These are phyloP conservation scores for Rhizopus delemar DNA, from an alignment of 371 early-diverging fungal genomes.

Conservation along the genomic window DNA sequence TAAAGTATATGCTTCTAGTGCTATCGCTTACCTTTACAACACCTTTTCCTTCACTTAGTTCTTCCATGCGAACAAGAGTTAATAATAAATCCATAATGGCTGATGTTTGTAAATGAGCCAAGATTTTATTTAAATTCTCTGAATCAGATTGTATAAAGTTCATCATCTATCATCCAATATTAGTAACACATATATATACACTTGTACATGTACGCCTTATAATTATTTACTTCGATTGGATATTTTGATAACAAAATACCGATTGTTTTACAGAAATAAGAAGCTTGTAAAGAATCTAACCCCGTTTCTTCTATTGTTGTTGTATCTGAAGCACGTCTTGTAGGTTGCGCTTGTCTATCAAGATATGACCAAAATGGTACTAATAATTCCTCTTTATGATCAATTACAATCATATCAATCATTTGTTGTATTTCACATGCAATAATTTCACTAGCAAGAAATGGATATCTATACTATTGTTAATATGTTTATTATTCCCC, in stretches of 20 bases:
- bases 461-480: constrained; percentile 64
- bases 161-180: constrained; percentile 48
- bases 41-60: constrained; percentile 79
- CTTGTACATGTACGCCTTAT: no score
- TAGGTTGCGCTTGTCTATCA: constrained; percentile 50
- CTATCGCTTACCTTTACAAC: constrained; percentile 62
- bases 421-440: constrained; percentile 84
- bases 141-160: constrained; percentile 65
- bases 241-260: constrained; percentile 80
- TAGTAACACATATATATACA: not conserved
- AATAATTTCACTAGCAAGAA: constrained; percentile 81
- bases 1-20: not conserved
- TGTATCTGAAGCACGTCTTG: constrained; percentile 15
- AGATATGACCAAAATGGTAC: constrained; percentile 79
- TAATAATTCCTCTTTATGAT: constrained; percentile 64
- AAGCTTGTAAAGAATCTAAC: constrained; percentile 78
- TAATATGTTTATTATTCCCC: constrained; percentile 6
- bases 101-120: constrained; percentile 79
- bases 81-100: constrained; percentile 86
- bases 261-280: constrained; percentile 86
- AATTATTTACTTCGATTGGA: constrained; percentile 53
- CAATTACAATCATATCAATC: constrained; percentile 68
- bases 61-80: constrained; percentile 87
- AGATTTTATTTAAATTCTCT: constrained; percentile 56
- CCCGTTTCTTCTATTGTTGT: constrained; percentile 20